phyloP scores from a whole-genome alignment of 1,284 basidiomycete species.

The Pseudozyma thailandica region DNA sequence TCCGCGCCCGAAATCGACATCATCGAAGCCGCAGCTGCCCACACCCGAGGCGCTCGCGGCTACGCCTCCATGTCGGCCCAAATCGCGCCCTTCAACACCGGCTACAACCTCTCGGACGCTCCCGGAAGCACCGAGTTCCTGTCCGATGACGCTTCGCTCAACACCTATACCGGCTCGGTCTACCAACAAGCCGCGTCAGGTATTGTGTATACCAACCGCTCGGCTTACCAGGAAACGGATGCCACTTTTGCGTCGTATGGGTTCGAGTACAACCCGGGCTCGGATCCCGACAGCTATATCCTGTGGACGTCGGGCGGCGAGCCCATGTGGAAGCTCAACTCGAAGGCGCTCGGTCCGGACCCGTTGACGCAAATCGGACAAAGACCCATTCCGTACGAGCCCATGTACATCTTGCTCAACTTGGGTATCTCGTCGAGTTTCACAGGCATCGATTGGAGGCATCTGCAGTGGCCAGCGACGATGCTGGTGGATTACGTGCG shows the following conservation, averaged over 20 bases:
- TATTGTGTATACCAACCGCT: constrained; percentile 53
- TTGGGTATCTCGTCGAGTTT: constrained; percentile 58
- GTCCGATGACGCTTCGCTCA: constrained; percentile 37
- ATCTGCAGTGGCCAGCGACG: constrained; percentile 29
- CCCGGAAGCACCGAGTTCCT: constrained; percentile 36
- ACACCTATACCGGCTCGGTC: constrained; percentile 59
- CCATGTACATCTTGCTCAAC: constrained; percentile 62
- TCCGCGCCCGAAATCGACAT: constrained; percentile 87
- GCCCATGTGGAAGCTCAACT: constrained; percentile 71
- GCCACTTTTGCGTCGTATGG: constrained; percentile 71
- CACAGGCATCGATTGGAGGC: constrained; percentile 31
- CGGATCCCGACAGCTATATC: constrained; percentile 43
- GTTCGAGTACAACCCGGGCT: constrained; percentile 71
- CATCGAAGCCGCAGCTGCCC: constrained; percentile 74
- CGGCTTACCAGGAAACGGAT: constrained; percentile 51
- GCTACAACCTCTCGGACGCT: constrained; percentile 69
- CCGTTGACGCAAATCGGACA: constrained; percentile 75
- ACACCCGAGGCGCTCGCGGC: constrained; percentile 42
- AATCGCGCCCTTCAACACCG: constrained; percentile 61
- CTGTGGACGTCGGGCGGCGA: constrained; percentile 49
- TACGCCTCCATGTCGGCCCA: constrained; percentile 59
- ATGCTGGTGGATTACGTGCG: constrained; percentile 58
- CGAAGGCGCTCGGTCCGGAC: constrained; percentile 79
- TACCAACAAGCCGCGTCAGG: constrained; percentile 66
- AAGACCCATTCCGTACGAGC: constrained; percentile 77